These are phyloP conservation scores for Citrus cavaleriei DNA, from an alignment of 345 rosid genomes.

Conservation along the genomic window DNA sequence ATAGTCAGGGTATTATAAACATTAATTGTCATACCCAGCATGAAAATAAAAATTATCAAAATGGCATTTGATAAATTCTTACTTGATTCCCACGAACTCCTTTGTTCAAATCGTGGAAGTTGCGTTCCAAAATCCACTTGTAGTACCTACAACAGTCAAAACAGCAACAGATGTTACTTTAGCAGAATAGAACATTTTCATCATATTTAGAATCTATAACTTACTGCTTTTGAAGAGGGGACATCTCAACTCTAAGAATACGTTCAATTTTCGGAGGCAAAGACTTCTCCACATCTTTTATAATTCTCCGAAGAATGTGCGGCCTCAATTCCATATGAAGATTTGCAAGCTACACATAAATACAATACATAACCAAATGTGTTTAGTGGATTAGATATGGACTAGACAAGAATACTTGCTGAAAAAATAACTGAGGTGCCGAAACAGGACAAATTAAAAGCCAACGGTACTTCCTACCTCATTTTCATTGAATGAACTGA, in stretches of 20 bases:
- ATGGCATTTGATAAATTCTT: conserved; percentile 17
- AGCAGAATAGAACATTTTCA: background rate
- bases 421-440: background rate
- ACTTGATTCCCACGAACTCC: conserved; percentile 99
- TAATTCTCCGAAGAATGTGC: conserved; percentile 94
- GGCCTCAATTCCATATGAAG: conserved; percentile 98
- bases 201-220: conserved; percentile 17
- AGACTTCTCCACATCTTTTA: conserved; percentile 98
- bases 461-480: conserved; percentile 50
- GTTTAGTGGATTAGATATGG: background rate
- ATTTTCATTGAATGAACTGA: conserved; percentile 88
- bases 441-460: conserved; percentile 1
- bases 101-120: conserved; percentile 95
- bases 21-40: background rate
- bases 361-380: background rate
- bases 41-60: conserved; percentile 2
- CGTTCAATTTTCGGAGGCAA: conserved; percentile 99
- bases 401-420: background rate
- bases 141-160: conserved; percentile 61
- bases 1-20: background rate
- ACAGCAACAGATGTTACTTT: conserved; percentile 1
- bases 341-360: conserved; percentile 74
- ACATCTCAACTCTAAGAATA: conserved; percentile 98
- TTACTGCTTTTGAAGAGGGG: conserved; percentile 99
- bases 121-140: conserved; percentile 99